Conservation (phyloP, 1,139 yeast species). For the Arxiozyma telluris region DNA sequence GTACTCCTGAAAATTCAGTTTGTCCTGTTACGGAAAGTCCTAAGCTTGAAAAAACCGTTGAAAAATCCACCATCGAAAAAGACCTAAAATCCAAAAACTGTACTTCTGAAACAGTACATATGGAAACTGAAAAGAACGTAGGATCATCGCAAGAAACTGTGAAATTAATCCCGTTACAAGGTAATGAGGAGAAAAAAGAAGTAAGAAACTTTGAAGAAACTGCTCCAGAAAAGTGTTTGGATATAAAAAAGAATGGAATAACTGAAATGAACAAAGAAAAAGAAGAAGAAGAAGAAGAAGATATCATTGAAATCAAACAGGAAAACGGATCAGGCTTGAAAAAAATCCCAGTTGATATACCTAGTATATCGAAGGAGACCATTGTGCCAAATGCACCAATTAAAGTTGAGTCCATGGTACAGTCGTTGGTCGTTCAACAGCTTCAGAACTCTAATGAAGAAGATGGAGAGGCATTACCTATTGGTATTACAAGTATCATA, state of each 20-base stretch:
- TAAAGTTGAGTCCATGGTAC: constrained; percentile 15
- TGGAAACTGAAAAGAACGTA: background rate
- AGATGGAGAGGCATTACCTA: constrained; percentile 18
- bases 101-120: background rate
- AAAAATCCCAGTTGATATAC: background rate
- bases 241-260: too few species aligned
- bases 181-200: background rate
- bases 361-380: background rate
- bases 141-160: background rate
- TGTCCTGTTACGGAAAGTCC: background rate
- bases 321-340: background rate
- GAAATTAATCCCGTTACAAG: background rate
- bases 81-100: too few species aligned
- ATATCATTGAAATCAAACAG: background rate
- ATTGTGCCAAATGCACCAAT: background rate
- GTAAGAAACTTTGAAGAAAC: too few species aligned
- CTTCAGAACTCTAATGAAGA: constrained; percentile 13
- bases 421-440: constrained; percentile 16
- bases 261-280: too few species aligned
- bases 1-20: background rate
- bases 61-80: too few species aligned
- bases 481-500: constrained; percentile 22
- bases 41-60: too few species aligned
- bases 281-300: background rate
- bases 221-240: background rate